Conservation (phyloP, 2,329 filamentous ascomycete species). For the Exophiala viscosa region DNA sequence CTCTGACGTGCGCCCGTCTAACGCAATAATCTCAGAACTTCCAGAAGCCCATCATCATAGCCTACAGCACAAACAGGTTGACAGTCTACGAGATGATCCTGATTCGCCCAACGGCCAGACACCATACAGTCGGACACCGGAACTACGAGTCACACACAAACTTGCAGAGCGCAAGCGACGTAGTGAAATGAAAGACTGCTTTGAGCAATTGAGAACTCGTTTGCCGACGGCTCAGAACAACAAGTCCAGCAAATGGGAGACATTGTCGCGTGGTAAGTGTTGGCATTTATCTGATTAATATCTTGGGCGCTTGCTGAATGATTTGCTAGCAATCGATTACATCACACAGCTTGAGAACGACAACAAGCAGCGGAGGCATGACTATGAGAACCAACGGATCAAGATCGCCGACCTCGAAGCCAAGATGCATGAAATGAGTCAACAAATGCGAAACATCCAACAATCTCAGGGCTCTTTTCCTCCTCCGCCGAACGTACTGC, state of each 20-base stretch:
- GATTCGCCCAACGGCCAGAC: conserved; percentile 41
- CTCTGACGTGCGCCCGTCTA: background rate
- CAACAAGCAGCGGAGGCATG: conserved; percentile 35
- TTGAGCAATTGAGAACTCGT: conserved; percentile 44
- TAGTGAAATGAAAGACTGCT: conserved; percentile 52
- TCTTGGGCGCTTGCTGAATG: background rate
- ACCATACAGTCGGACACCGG: conserved; percentile 49
- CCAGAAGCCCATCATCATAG: conserved; percentile 48
- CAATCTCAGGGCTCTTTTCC: conserved; percentile 26
- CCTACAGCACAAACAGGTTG: conserved; percentile 47
- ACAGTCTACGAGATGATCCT: conserved; percentile 44
- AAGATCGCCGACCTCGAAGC: conserved; percentile 28
- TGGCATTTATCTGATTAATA: background rate
- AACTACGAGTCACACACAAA: conserved; percentile 49
- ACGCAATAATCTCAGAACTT: conserved; percentile 36
- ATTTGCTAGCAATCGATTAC: conserved; percentile 44
- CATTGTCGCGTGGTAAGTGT: conserved; percentile 42
- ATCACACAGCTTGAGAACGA: conserved; percentile 44
- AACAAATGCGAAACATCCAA: conserved; percentile 28
- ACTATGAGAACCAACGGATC: conserved; percentile 36
- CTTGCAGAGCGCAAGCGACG: conserved; percentile 50
- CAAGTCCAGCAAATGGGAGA: conserved; percentile 54
- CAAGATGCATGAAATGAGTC: conserved; percentile 37
- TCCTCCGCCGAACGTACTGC: conserved; percentile 25
- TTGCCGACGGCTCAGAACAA: conserved; percentile 47